Evolutionary conservation across 169 alveolate genomes (phyloP), one percentile per base, ranked within the genome.

Genomic region (Plasmodium sp.): DNA sequence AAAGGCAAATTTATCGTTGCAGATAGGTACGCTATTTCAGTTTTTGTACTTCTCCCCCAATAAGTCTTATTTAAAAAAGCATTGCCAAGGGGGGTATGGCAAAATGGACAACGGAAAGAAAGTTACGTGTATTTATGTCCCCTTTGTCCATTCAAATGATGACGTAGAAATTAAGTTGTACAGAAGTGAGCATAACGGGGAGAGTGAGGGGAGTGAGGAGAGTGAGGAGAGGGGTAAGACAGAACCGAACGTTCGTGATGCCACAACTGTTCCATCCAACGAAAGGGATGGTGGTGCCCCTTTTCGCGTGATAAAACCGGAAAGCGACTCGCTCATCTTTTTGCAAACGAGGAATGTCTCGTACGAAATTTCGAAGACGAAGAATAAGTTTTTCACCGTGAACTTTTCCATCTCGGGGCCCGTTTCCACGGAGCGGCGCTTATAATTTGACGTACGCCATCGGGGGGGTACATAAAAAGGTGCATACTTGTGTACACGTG

Each of bases 271-370:
- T 1, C 31, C 33, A 5, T n/a, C 43, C 5, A 22, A 39, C 73
- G 18, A 75, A 34, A 41, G 0, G 36, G 85, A 75, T 14, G 43
- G 33, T 27, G 43, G 48, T 27, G 56, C 12, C 56, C 84, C 92
- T 5, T 41, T 92, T 81, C 67, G 83, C 16, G 84, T 92, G 34
- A 41, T 90, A 58, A 92, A 56, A 82, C 92, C 95, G 12, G 83
- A 92, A 72, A 83, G 91, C 31, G 95, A 92, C 58, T 92, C 95
- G 22, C 92, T 92, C 22, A 92, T 92, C 41, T 92, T 92, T 67
- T 92, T 92, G 75, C 95, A 92, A 92, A 92, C 95, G 31, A 92
- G 95, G 58, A 92, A 92, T 83, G 80, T 74, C 16, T 82, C 95
- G 4, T 92, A 81, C 77, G 95, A 92, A 58, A 36, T 92, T 72